phyloP scores from a whole-genome alignment of 2,329 filamentous ascomycete species.

The Nemania bipapillata region DNA sequence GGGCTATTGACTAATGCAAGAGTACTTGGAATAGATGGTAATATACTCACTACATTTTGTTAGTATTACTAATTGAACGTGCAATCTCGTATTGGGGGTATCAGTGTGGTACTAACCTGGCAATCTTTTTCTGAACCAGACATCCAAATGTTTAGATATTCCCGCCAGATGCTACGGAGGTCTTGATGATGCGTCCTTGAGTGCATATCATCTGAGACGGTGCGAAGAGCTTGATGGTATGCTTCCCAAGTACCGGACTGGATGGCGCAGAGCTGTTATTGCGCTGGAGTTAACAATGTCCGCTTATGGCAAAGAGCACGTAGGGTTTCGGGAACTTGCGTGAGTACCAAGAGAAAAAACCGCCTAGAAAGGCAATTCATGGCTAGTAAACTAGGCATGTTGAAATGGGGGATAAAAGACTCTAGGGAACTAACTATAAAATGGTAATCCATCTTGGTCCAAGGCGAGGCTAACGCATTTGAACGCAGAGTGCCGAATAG shows the following conservation, averaged over 20 bases:
- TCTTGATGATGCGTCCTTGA: conserved; percentile 27
- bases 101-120: conserved; percentile 25
- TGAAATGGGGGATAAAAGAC: too few relatives aligned
- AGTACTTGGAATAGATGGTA: neutral
- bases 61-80: conserved; percentile 6
- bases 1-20: neutral
- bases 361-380: too few relatives aligned
- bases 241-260: conserved; percentile 42
- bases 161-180: conserved; percentile 24
- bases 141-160: conserved; percentile 36
- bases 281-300: too few relatives aligned
- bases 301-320: too few relatives aligned
- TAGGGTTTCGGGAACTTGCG: too few relatives aligned
- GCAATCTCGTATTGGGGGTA: neutral
- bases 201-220: conserved; percentile 44
- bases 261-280: conserved; percentile 43
- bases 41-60: conserved; percentile 26
- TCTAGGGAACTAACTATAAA: too few relatives aligned
- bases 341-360: too few relatives aligned
- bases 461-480: conserved; percentile 36
- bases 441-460: conserved; percentile 45
- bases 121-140: conserved; percentile 35
- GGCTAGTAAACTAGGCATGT: too few relatives aligned
- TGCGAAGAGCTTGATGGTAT: conserved; percentile 40
- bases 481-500: conserved; percentile 41